Conservation (phyloP, 306 rosid species). For the Crotalaria pallida region DNA sequence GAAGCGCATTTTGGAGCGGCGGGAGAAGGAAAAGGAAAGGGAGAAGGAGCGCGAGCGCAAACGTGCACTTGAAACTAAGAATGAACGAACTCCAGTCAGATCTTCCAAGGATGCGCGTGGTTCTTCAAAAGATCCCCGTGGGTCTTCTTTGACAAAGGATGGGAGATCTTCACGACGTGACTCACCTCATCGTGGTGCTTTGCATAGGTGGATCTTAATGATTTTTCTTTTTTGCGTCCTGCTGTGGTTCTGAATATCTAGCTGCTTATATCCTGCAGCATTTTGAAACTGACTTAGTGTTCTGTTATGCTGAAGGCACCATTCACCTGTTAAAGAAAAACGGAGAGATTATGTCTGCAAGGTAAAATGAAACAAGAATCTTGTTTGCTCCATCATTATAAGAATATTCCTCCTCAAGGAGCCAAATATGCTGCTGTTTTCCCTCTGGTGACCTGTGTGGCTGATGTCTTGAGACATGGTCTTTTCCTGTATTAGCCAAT, state of each 20-base stretch:
- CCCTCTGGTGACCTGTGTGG: slow-evolving; percentile 34
- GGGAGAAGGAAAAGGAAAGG: slow-evolving; percentile 76
- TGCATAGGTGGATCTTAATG: slow-evolving; percentile 97
- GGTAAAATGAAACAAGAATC: slow-evolving; percentile 72
- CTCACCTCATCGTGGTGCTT: slow-evolving; percentile 74
- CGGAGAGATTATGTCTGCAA: slow-evolving; percentile 99
- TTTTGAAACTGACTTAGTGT: slow-evolving; percentile 80
- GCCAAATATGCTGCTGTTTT: slow-evolving; percentile 36
- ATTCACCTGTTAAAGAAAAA: slow-evolving; percentile 96
- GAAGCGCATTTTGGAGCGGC: slow-evolving; percentile 72
- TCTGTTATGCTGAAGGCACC: slow-evolving; percentile 99
- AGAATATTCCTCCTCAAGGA: slow-evolving; percentile 43
- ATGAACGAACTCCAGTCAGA: slow-evolving; percentile 43
- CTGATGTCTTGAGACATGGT: slow-evolving; percentile 22
- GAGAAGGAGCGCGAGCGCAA: slow-evolving; percentile 89
- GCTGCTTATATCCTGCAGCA: slow-evolving; percentile 74
- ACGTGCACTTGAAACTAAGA: slow-evolving; percentile 52
- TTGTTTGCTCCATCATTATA: slow-evolving; percentile 48
- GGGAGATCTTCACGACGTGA: slow-evolving; percentile 65
- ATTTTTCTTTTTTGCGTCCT: slow-evolving; percentile 63
- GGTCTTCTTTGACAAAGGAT: slow-evolving; percentile 83
- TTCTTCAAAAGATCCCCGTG: slow-evolving; percentile 68
- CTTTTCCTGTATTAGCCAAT: slow-evolving; percentile 9
- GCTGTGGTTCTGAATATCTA: slow-evolving; percentile 66
- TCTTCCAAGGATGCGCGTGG: slow-evolving; percentile 69